phyloP scores from a whole-genome alignment of 2,329 filamentous ascomycete genomes.

The Phoma sp. region DNA sequence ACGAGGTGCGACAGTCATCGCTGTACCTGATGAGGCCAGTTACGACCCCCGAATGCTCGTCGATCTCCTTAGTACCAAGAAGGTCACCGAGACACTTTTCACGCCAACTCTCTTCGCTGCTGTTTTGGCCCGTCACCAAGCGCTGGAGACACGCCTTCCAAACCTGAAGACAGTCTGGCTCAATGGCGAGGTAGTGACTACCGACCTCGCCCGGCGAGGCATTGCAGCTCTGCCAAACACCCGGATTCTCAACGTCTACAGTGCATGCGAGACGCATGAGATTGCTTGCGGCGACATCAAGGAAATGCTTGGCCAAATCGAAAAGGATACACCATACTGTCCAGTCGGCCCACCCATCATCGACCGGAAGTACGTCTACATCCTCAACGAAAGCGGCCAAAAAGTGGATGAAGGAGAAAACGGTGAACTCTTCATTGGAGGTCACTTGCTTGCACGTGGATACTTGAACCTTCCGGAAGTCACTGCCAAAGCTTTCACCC shows the following conservation, averaged over 20 bases:
- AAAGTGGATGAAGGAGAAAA: constrained; percentile 65
- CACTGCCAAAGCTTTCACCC: constrained; percentile 73
- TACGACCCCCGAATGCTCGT: constrained; percentile 79
- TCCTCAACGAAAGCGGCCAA: constrained; percentile 72
- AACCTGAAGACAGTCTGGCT: constrained; percentile 76
- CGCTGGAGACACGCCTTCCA: constrained; percentile 68
- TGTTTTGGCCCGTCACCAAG: constrained; percentile 71
- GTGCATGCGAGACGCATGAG: constrained; percentile 82
- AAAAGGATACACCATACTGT: constrained; percentile 70
- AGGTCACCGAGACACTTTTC: constrained; percentile 82
- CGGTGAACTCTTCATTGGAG: constrained; percentile 79
- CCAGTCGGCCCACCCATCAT: constrained; percentile 73
- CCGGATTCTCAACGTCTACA: constrained; percentile 79
- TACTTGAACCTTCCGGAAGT: constrained; percentile 83
- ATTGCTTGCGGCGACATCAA: constrained; percentile 78
- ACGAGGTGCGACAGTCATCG: constrained; percentile 76
- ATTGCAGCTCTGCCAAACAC: constrained; percentile 71
- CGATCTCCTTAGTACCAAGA: constrained; percentile 68
- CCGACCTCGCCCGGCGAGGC: constrained; percentile 73
- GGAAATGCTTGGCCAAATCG: constrained; percentile 63
- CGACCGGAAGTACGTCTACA: constrained; percentile 72
- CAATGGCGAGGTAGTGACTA: constrained; percentile 83
- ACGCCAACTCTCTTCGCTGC: constrained; percentile 80
- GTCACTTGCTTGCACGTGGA: constrained; percentile 71
- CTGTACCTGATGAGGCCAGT: constrained; percentile 76